Evolutionary conservation across 495 filamentous ascomycete species (phyloP).

Genomic region (Beverwykella pulmonaria): DNA sequence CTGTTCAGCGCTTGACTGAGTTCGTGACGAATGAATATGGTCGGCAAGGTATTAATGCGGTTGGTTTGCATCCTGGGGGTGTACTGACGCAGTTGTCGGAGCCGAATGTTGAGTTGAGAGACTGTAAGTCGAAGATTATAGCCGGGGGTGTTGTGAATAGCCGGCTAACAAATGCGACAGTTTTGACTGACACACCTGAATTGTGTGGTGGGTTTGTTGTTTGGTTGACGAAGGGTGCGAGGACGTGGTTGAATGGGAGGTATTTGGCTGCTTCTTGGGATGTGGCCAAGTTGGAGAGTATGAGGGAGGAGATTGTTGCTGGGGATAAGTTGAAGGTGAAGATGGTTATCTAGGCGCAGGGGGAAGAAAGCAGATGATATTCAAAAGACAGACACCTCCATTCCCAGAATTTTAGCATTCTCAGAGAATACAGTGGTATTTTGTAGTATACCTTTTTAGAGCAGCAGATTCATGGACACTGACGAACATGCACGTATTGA

Average conservation of each 20-base stretch:
- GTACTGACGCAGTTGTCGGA: constrained; percentile 50
- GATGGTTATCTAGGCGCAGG: constrained; percentile 8
- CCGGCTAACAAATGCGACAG: constrained; percentile 20
- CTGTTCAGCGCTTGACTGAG: constrained; percentile 54
- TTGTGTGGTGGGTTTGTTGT: constrained; percentile 54
- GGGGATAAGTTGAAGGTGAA: constrained; percentile 39
- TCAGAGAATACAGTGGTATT: too few species aligned
- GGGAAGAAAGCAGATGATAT: too few species aligned
- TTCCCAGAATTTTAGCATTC: too few species aligned
- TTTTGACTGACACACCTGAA: constrained; percentile 50
- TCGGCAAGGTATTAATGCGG: constrained; percentile 52
- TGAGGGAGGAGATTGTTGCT: constrained; percentile 39
- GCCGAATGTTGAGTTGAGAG: not conserved
- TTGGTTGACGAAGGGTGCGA: constrained; percentile 52
- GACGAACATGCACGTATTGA: too few species aligned
- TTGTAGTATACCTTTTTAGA: too few species aligned
- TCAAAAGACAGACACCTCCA: too few species aligned
- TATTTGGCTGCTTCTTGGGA: constrained; percentile 48
- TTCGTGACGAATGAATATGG: constrained; percentile 51
- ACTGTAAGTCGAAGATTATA: not conserved
- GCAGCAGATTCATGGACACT: too few species aligned
- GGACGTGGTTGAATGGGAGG: constrained; percentile 57
- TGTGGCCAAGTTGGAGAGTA: constrained; percentile 37
- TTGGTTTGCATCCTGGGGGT: constrained; percentile 56
- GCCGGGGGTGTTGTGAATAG: not conserved